Evolutionary conservation across 1,284 basidiomycete species (phyloP), one percentile per base, ranked within the genome.

Genomic region (Athelia psychrophila): DNA sequence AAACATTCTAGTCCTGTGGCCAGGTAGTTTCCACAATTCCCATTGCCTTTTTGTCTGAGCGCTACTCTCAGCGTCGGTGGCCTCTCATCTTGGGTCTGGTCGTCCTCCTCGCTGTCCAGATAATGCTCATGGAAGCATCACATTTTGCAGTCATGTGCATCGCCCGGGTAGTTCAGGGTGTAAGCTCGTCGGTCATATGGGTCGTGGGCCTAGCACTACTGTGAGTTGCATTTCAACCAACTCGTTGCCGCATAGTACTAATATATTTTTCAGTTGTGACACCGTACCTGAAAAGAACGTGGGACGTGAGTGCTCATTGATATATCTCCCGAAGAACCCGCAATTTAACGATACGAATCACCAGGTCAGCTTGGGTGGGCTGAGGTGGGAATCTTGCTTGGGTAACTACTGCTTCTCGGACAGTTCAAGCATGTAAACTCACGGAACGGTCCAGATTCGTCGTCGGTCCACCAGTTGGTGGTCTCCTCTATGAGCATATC

Each of bases 91-190:
- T 74, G 6, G 89, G 86, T 4, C 72, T 86, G 15, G 13, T 81
- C 2, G 61, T 80, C 15, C 73, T 89, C 13, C 70, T 83, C 9
- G 81, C 74, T 3, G 78, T 83, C 16, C 79, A 84, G 62, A 68
- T 91, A 19, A 74, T 92, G 71, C 77, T 93, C 48, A 92, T 92
- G 88, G 80, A 89, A 54, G 85, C 87, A 0, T 81, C 79, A 2
- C 77, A 73, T 19, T 93, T 83, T 60, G 74, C 81, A 67, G 69
- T 87, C 13, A 90, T 93, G 87, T 80, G 80, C 13, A 38, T 91
- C 25, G 84, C 88, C n/a, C 81, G 91, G 19, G 68, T 85, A 16
- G 52, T 90, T 6, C 90, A 92, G 66, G 90, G 91, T 1, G 69
- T 87, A 16, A 83, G 83, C 33, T 87, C 84, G 2, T 83, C 86